A percentile compares a stretch with the other conserved stretches of the same genome.
phyloP scores from a whole-genome alignment of 768 basidiomycete genomes.

The Naganishia friedmannii region DNA sequence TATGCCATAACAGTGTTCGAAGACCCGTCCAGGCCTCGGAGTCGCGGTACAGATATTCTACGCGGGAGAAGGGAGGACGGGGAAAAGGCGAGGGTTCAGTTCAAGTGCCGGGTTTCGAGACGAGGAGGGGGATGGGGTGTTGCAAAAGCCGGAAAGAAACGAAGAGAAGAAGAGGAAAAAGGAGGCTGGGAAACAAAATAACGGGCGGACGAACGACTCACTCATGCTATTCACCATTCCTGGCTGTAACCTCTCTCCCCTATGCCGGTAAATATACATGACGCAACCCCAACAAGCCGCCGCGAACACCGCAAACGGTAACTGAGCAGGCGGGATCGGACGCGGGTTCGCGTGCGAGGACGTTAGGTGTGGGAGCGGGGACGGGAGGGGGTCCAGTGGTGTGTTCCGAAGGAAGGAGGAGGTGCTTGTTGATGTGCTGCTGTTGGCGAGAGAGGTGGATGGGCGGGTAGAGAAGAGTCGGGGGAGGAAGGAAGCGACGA shows the following conservation, averaged over 20 bases:
- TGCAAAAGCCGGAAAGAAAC: too few relatives aligned
- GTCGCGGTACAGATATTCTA: slow-evolving; percentile 80
- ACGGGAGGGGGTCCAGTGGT: slow-evolving; percentile 41
- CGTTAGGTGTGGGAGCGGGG: slow-evolving; percentile 49
- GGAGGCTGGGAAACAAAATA: too few relatives aligned
- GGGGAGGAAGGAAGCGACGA: slow-evolving; percentile 85
- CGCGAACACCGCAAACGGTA: slow-evolving; percentile 80
- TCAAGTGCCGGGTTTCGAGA: too few relatives aligned
- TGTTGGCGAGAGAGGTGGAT: slow-evolving; percentile 54
- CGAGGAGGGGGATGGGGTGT: too few relatives aligned
- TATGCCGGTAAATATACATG: slow-evolving; percentile 90
- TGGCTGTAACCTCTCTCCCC: slow-evolving; percentile 85
- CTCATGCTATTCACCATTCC: slow-evolving; percentile 96
- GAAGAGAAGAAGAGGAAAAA: too few relatives aligned
- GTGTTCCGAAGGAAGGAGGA: slow-evolving; percentile 42
- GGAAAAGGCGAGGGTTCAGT: too few relatives aligned
- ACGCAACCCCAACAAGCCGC: slow-evolving; percentile 90
- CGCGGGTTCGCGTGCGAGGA: slow-evolving; percentile 47
- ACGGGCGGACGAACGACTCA: slow-evolving; percentile 28
- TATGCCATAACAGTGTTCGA: slow-evolving; percentile 85
- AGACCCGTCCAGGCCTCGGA: slow-evolving; percentile 81
- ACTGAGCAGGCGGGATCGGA: slow-evolving; percentile 77
- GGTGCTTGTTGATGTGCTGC: slow-evolving; percentile 39
- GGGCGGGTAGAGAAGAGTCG: slow-evolving; percentile 54
- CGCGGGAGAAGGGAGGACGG: neutral